phyloP scores from a whole-genome alignment of 108 stramenopile genomes.

The Skeletonema marinoi region DNA sequence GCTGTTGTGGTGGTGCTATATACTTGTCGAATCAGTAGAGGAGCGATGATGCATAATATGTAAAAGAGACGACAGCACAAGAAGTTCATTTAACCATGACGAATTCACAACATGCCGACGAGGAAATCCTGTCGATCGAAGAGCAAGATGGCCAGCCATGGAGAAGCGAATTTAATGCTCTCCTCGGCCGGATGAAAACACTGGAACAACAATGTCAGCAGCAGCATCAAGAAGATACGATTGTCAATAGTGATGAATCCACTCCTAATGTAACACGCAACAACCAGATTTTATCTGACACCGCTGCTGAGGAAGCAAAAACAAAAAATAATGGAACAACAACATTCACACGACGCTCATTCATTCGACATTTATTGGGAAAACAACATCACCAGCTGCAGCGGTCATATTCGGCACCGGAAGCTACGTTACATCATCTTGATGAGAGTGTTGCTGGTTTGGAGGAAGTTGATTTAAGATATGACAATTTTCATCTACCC shows the following conservation, averaged over 20 bases:
- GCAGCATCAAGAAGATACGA: neutral
- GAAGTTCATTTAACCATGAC: neutral
- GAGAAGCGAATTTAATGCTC: neutral
- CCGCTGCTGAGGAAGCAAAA: neutral
- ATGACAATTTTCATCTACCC: constrained; percentile 28
- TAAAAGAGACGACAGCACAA: too few relatives aligned
- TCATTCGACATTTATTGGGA: neutral
- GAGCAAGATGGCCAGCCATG: neutral
- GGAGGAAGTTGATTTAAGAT: neutral
- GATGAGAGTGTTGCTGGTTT: neutral
- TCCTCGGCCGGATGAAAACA: neutral
- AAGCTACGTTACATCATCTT: neutral
- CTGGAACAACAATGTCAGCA: neutral
- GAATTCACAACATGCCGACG: neutral
- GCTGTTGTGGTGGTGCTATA: too few relatives aligned
- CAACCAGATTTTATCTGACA: too few relatives aligned
- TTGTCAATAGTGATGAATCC: too few relatives aligned
- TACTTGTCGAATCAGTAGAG: too few relatives aligned
- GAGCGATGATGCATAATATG: too few relatives aligned
- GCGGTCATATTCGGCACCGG: neutral
- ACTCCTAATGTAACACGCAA: too few relatives aligned
- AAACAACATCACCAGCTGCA: too few relatives aligned
- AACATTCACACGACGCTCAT: neutral
- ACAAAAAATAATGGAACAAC: neutral
- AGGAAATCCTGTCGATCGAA: neutral